A percentile compares a stretch with the other conserved stretches of the same genome.
Conservation (phyloP, 352 stramenopile genomes). For the Pythium folliculosum region DNA sequence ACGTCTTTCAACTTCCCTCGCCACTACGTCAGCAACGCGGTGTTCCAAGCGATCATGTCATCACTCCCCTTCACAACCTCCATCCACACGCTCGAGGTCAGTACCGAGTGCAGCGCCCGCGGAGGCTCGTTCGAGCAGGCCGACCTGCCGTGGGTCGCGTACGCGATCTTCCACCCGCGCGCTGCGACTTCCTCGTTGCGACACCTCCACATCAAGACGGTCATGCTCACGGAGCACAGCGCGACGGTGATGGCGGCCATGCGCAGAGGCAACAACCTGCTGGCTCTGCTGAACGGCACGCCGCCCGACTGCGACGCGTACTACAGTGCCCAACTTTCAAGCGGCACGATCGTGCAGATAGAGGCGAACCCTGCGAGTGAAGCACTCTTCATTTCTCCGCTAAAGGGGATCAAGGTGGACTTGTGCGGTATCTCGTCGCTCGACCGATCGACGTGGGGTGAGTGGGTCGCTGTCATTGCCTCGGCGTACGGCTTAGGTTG, state of each 20-base stretch:
- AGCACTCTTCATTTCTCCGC: neutral
- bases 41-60: constrained; percentile 1
- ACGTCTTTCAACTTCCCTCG: neutral
- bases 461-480: constrained; percentile 5
- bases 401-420: neutral
- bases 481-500: constrained; percentile 6
- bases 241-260: neutral
- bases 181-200: neutral
- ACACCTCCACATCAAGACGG: neutral
- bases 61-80: neutral
- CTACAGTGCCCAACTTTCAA: neutral
- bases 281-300: neutral
- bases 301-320: neutral
- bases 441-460: constrained; percentile 1
- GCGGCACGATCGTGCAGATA: neutral
- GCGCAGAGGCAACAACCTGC: neutral
- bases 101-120: neutral
- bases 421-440: constrained; percentile 6
- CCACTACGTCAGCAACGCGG: neutral
- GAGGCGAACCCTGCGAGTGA: neutral
- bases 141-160: constrained; percentile 2
- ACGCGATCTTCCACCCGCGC: constrained; percentile 1
- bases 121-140: neutral
- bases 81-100: neutral
- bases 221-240: neutral